Base-by-base conservation (phyloP, 75 land plant species). In the Cryptomeria japonica region DNA sequence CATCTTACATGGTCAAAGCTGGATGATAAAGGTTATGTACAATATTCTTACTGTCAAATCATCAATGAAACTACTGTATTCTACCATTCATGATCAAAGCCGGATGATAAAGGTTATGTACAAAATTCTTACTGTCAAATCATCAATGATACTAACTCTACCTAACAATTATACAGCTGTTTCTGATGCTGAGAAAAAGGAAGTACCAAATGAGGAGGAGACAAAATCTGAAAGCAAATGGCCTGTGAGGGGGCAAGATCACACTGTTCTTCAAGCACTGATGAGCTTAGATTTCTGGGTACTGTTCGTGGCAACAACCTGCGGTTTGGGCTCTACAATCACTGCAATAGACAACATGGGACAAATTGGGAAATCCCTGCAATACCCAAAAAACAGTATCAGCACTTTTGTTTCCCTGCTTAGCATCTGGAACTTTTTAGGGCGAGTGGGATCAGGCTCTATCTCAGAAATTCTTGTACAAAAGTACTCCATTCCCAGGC, bases 401-500 rank as follows among this genome's bases (percentile, higher is more conserved):
- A 83, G 72, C 87, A 91, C 92, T 10, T 90, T 91, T 41, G 86
- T 90, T 25, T 87, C 92, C 25, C 72, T 91, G 39, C 31, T 87
- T 15, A 91, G 92, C 92, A 91, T 91, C 12, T 91, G 92, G 92
- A 91, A 91, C 47, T 91, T 84, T 53, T 34, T 91, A 39, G 91
- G 92, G 15, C 88, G 91, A 34, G 86, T 91, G 85, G 87, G 89
- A 77, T 80, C 87, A 34, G 92, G 92, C 5, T 87, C 85, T 28
- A 28, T 83, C 68, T 91, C 91, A 11, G 92, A 91, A 72, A 49
- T 87, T 38, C 86, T 91, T 44, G 49, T 91, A 37, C 92, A 86
- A 9, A 34, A 25, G 37, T 75, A 86, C 22, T 89, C 85, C 22
- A 47, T 90, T 19, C 76, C 89, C 0, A 47, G 92, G 39, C 87